phyloP scores from a whole-genome alignment of 805 yeast genomes.

The Scheffersomyces coipomensis region DNA sequence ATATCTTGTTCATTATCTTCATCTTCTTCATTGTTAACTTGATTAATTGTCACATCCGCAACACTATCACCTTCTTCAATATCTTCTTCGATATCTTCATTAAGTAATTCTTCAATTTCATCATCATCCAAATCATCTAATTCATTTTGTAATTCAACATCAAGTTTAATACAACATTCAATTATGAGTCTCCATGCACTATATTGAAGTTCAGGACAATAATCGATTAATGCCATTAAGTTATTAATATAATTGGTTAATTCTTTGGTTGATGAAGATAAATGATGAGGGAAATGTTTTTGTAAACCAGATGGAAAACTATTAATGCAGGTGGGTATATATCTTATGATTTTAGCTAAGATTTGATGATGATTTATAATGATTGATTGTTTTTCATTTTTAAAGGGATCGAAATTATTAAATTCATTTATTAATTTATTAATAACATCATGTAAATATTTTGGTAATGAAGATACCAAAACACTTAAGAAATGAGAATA shows the following conservation, averaged over 20 bases:
- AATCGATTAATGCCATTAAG: conserved; percentile 55
- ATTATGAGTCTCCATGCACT: conserved; percentile 78
- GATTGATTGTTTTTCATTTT: conserved; percentile 7
- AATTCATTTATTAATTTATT: conserved; percentile 66
- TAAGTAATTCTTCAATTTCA: conserved; percentile 51
- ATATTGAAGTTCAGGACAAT: conserved; percentile 73
- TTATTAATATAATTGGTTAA: conserved; percentile 67
- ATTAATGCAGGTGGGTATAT: conserved; percentile 80
- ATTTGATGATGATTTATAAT: conserved; percentile 54
- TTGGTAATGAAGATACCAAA: conserved; percentile 81
- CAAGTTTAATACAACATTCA: conserved; percentile 80
- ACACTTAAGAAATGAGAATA: conserved; percentile 75
- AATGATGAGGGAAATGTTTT: conserved; percentile 74
- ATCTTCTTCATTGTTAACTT: conserved; percentile 38
- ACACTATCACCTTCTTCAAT: conserved; percentile 59
- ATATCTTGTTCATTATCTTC: conserved; percentile 27
- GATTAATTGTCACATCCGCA: conserved; percentile 44
- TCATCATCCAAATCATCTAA: conserved; percentile 79
- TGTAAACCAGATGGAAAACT: conserved; percentile 58
- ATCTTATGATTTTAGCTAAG: conserved; percentile 59
- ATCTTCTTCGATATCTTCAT: conserved; percentile 47
- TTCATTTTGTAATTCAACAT: conserved; percentile 88
- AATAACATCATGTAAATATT: conserved; percentile 86
- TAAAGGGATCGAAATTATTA: conserved; percentile 12
- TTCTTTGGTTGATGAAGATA: conserved; percentile 50